Evolutionary conservation across 2,329 filamentous ascomycete species (phyloP).

Genomic region (Monosporascus sp.): DNA sequence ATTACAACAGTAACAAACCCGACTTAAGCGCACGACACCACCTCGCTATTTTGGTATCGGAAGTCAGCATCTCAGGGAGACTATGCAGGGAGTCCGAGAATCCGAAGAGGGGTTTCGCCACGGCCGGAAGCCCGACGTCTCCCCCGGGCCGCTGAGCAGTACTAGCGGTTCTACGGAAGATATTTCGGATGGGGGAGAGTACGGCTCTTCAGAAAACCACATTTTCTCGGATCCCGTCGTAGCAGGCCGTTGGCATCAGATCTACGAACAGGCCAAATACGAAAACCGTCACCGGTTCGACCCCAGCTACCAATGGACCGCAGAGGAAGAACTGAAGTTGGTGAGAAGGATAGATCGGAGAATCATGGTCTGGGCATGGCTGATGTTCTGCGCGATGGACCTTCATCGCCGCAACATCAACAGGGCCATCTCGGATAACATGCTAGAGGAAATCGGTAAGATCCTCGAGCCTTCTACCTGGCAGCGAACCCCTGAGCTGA

Average conservation of each 20-base stretch:
- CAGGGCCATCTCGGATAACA: slow-evolving; percentile 25
- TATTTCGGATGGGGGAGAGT: slow-evolving; percentile 11
- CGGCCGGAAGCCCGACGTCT: neutral
- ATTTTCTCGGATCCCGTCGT: slow-evolving; percentile 46
- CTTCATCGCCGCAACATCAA: slow-evolving; percentile 26
- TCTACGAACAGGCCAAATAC: slow-evolving; percentile 53
- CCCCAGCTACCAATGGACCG: slow-evolving; percentile 50
- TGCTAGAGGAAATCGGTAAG: slow-evolving; percentile 33
- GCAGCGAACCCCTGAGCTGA: neutral
- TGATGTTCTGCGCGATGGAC: slow-evolving; percentile 21
- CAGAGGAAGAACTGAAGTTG: slow-evolving; percentile 50
- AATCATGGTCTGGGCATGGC: slow-evolving; percentile 27
- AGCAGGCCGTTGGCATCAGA: slow-evolving; percentile 46
- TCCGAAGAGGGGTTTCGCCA: neutral
- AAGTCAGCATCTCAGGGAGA: neutral
- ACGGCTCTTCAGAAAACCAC: slow-evolving; percentile 32
- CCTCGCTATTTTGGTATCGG: neutral
- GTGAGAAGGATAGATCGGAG: slow-evolving; percentile 43
- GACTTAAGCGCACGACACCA: no score
- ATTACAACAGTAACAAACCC: no score
- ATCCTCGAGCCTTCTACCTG: neutral
- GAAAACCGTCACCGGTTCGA: slow-evolving; percentile 58
- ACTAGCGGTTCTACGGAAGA: slow-evolving; percentile 4
- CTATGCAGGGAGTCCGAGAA: neutral
- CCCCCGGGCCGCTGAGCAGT: neutral